Evolutionary conservation across 805 yeast species (phyloP), one percentile per base, ranked within the genome.

Genomic region (Candida methanosorbosa): DNA sequence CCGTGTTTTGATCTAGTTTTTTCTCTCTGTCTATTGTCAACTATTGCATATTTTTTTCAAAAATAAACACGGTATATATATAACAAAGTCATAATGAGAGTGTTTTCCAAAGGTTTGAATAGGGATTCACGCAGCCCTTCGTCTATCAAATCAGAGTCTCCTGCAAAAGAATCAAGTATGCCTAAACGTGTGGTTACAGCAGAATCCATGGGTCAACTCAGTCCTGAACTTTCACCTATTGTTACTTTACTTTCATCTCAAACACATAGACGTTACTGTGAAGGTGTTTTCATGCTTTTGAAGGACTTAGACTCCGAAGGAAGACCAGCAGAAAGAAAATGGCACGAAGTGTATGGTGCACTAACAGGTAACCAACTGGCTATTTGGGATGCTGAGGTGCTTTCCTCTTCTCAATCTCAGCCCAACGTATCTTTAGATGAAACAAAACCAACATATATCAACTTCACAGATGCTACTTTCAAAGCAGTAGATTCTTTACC

Each of bases 261-360:
- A 46, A 58, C 76, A 1, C 85, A 80, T 51, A 68, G 94, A 41
- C 68, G 85, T 30, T 83, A 83, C 56, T 24, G 18, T 24, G 33
- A 31, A 25, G 92, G 90, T 35, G 74, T 79, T 2, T 75, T 83
- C 49, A 73, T 81, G 81, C 57, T 83, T 8, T 63, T 81, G 40
- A 76, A 78, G 45, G 90, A 82, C 46, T 61, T 83, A 45, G 77
- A 78, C 49, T 74, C 83, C 18, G 95, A 90, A 45, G 98, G 98
- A 8, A 72, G 78, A 37, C 88, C 95, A 0, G 78, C 81, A 0
- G 83, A 80, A 33, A 67, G 97, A 30, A 70, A 71, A 48, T 92
- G 98, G 98, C 68, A 71, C 36, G 96, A 92, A 59, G 95, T 88
- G 18, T 92, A 83, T 55, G 97, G 95, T 29, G 85, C 84, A 13